Evolutionary conservation across 1,284 basidiomycete species (phyloP), one percentile per base, ranked within the genome.

Genomic region (Farysia itapuensis): DNA sequence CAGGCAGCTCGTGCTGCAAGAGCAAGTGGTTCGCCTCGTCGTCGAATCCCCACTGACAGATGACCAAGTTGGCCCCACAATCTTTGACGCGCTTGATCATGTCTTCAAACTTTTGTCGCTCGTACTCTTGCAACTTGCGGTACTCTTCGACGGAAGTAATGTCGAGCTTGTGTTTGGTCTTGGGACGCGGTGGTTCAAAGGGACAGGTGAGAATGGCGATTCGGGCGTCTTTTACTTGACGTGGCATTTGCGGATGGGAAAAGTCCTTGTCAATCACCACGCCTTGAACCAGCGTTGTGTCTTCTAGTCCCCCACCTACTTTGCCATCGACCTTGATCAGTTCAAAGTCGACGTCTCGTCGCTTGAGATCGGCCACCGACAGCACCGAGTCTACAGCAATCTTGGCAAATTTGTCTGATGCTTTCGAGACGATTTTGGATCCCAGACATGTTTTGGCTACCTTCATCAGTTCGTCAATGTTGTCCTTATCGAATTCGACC

Each of bases 21-120:
- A 99, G 79, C 72, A 98, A 72, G 77, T 98, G 94, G 78, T 99
- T 99, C 45, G 94, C 94, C 80, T 98, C 94, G 77, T 99, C 95
- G 75, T 99, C 94, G 77, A 99, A 99, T 59, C 94, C 94, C 94
- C 94, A 99, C 78, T 98, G 95, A 79, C 94, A 98, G 70, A 99
- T 95, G 66, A 98, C 94, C 48, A 99, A 80, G 79, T 99, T 98
- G 20, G 95, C 93, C 23, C 95, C 94, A n/a, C 91, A 88, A 73
- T 96, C 88, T 80, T 97, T 96, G 63, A 98, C 93, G 75, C 85
- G 83, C 79, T 89, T 88, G 79, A 98, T 97, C 95, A 98, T 98
- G 73, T 92, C 87, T 67, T 84, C 82, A 73, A 98, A 98, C 80
- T 94, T 98, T 73, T 88, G 86, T 79, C 89, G 89, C 80, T 98